Conservation (phyloP, 208 protist genomes). For the Acanthamoeba royreba region DNA sequence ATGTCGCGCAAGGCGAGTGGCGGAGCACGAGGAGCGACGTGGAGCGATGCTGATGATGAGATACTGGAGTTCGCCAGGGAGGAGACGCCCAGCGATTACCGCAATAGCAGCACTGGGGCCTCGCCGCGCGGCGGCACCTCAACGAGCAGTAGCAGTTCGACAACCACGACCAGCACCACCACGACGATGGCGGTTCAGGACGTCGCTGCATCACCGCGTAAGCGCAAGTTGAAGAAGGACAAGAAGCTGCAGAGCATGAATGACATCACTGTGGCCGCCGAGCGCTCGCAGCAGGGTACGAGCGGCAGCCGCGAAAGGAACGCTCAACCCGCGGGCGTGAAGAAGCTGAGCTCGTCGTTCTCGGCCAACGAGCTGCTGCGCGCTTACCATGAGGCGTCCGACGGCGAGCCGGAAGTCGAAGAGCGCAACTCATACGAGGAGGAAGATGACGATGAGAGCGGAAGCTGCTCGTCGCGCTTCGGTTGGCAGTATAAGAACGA, state of each 20-base stretch:
- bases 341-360: too few species aligned
- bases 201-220: background rate
- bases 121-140: background rate
- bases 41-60: conserved; percentile 12
- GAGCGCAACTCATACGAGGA: background rate
- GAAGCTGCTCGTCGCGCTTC: conserved; percentile 6
- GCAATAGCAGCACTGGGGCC: background rate
- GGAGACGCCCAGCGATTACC: background rate
- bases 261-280: background rate
- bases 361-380: too few species aligned
- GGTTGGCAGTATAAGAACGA: conserved; percentile 17
- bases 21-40: background rate
- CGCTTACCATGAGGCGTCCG: too few species aligned
- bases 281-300: background rate
- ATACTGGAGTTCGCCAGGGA: background rate
- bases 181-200: background rate
- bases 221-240: background rate
- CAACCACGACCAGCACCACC: background rate
- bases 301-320: background rate
- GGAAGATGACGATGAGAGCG: background rate
- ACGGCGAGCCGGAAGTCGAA: too few species aligned
- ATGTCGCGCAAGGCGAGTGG: background rate
- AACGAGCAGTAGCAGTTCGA: background rate
- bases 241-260: background rate
- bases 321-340: too few species aligned